Conservation (phyloP, 371 early-diverging fungal species). For the Mortierella sp. region DNA sequence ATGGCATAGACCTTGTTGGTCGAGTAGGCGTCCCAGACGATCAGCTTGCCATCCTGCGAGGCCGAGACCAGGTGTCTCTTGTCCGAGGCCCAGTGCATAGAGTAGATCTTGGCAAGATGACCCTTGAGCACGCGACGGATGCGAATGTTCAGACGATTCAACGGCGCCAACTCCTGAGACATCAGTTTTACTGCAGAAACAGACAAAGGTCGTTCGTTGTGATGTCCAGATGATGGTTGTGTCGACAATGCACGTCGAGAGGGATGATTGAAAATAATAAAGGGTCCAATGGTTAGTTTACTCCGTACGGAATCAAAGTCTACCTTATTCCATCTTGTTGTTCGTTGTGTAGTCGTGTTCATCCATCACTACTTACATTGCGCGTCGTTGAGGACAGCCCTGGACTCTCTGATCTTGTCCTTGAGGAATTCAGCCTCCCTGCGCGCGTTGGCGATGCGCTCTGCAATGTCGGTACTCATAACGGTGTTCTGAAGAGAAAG, state of each 20-base stretch:
- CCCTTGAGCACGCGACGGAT: constrained; percentile 97
- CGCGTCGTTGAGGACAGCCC: constrained; percentile 92
- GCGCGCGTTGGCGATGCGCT: constrained; percentile 88
- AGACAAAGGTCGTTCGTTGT: too few species aligned
- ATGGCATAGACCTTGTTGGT: constrained; percentile 99
- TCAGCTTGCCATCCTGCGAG: constrained; percentile 98
- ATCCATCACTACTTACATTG: constrained; percentile 75
- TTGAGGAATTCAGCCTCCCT: constrained; percentile 95
- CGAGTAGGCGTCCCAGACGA: constrained; percentile 98
- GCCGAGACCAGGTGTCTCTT: constrained; percentile 96
- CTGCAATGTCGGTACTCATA: constrained; percentile 84
- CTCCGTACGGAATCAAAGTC: not conserved
- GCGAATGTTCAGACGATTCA: constrained; percentile 94
- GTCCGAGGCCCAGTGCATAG: constrained; percentile 98
- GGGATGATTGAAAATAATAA: constrained; percentile 2
- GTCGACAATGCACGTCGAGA: not conserved
- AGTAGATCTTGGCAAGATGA: constrained; percentile 98
- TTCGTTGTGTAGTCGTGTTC: not conserved
- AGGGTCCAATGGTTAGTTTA: not conserved
- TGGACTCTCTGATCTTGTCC: constrained; percentile 92
- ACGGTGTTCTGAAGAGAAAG: not conserved
- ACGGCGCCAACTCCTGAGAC: constrained; percentile 75
- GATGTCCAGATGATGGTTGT: constrained; percentile 6
- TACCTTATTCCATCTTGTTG: not conserved
- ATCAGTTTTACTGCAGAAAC: constrained; percentile 58